A percentile compares a stretch with the other conserved stretches of the same genome.
phyloP scores from a whole-genome alignment of 768 basidiomycete species.

The Fomitopsis pulvina region DNA sequence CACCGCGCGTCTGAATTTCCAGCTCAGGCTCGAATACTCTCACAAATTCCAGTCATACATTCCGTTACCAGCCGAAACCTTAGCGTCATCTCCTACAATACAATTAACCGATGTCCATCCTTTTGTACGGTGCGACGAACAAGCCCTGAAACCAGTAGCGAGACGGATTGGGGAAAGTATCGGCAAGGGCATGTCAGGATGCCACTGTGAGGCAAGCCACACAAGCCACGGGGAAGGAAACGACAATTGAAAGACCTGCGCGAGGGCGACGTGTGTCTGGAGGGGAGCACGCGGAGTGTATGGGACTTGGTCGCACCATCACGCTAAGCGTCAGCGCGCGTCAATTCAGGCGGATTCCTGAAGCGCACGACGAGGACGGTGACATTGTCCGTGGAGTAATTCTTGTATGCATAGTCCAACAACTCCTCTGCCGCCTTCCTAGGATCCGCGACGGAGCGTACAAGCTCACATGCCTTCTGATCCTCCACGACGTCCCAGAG shows the following conservation, averaged over 20 bases:
- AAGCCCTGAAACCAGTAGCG: not conserved
- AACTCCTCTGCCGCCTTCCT: constrained; percentile 73
- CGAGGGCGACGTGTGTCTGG: too few species aligned
- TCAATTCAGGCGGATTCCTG: constrained; percentile 33
- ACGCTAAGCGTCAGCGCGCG: not conserved
- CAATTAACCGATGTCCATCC: not conserved
- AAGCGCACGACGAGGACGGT: constrained; percentile 87
- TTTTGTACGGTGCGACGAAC: not conserved
- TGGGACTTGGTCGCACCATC: too few species aligned
- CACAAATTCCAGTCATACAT: too few species aligned
- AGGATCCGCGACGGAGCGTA: constrained; percentile 66
- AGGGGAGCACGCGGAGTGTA: too few species aligned
- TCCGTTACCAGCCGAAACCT: not conserved
- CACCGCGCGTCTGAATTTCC: too few species aligned
- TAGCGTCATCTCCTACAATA: not conserved
- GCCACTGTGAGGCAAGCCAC: too few species aligned
- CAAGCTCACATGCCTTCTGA: constrained; percentile 83
- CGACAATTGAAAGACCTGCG: too few species aligned
- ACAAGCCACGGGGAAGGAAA: too few species aligned
- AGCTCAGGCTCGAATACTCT: too few species aligned
- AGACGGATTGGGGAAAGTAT: too few species aligned
- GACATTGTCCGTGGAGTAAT: constrained; percentile 94
- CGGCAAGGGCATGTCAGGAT: too few species aligned
- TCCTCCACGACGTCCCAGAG: constrained; percentile 96
- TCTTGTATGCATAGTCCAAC: constrained; percentile 77